Conservation (phyloP, 805 yeast genomes). For the Clavispora santaluciae region DNA sequence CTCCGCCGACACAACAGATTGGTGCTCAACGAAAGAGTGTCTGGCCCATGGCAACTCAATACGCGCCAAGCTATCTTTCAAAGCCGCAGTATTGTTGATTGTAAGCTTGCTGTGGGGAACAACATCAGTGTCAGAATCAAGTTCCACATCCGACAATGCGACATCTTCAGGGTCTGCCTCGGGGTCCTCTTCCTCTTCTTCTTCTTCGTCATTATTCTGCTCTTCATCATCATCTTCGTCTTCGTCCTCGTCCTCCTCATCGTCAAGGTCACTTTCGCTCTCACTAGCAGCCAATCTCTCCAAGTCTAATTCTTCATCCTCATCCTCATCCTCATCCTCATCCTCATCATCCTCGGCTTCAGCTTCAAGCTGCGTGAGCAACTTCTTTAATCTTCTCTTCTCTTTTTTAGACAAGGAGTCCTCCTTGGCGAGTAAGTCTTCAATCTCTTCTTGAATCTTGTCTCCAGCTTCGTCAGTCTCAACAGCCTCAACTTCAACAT, state of each 20-base stretch:
- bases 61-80: constrained; percentile 63
- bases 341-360: constrained; percentile 44
- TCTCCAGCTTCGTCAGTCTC: constrained; percentile 22
- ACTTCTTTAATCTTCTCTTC: constrained; percentile 54
- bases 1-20: constrained; percentile 57
- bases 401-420: constrained; percentile 56
- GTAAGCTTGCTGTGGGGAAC: constrained; percentile 90
- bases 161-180: constrained; percentile 71
- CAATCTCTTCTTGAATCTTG: constrained; percentile 35
- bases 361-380: constrained; percentile 27
- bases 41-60: constrained; percentile 61
- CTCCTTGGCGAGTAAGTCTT: constrained; percentile 13
- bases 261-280: constrained; percentile 37
- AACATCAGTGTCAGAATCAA: constrained; percentile 91
- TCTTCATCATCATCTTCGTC: constrained; percentile 25
- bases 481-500: constrained; percentile 9
- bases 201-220: constrained; percentile 36
- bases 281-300: constrained; percentile 56
- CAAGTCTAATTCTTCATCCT: constrained; percentile 43
- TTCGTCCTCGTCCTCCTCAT: constrained; percentile 26
- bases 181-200: constrained; percentile 44
- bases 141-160: constrained; percentile 84
- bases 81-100: constrained; percentile 81
- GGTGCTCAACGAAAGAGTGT: constrained; percentile 79
- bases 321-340: constrained; percentile 43